Percentiles rank a stretch among this genome's conserved stretches.
Evolutionary conservation across 345 rosid genomes (phyloP).

Genomic region (Mangifera indica): DNA sequence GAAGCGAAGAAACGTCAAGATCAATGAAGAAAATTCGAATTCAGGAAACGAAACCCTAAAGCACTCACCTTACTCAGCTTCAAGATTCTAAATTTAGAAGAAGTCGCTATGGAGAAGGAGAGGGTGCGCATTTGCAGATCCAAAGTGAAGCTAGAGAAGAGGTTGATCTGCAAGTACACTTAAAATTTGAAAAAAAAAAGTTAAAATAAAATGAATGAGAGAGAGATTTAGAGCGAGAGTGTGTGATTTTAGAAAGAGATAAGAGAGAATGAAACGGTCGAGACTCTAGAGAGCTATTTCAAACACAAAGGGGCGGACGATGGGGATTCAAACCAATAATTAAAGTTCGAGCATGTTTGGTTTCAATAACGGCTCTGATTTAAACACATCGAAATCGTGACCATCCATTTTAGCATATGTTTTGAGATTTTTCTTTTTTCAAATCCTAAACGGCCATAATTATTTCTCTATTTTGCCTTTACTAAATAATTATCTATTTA

Average conservation of each 20-base stretch:
- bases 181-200: neutral
- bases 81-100: constrained; percentile 14
- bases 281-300: constrained; percentile 40
- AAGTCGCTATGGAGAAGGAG: constrained; percentile 15
- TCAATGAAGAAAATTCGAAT: constrained; percentile 18
- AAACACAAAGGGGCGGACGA: constrained; percentile 68
- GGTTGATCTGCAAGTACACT: constrained; percentile 31
- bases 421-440: constrained; percentile 16
- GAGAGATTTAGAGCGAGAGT: constrained; percentile 11
- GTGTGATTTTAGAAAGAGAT: neutral
- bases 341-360: constrained; percentile 33
- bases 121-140: constrained; percentile 46
- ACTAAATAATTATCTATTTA: neutral
- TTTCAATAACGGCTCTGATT: constrained; percentile 31
- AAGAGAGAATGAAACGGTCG: constrained; percentile 44
- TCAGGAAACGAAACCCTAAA: neutral
- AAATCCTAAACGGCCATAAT: constrained; percentile 46
- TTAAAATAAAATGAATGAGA: constrained; percentile 4
- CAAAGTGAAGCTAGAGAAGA: constrained; percentile 13
- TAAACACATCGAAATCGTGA: constrained; percentile 18
- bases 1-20: constrained; percentile 21
- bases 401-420: constrained; percentile 36
- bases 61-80: constrained; percentile 44
- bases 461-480: constrained; percentile 2
- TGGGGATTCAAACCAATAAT: constrained; percentile 49